These are phyloP conservation scores for Chaetomium sp. DNA, from an alignment of 2,329 filamentous ascomycete genomes.

Conservation along the genomic window DNA sequence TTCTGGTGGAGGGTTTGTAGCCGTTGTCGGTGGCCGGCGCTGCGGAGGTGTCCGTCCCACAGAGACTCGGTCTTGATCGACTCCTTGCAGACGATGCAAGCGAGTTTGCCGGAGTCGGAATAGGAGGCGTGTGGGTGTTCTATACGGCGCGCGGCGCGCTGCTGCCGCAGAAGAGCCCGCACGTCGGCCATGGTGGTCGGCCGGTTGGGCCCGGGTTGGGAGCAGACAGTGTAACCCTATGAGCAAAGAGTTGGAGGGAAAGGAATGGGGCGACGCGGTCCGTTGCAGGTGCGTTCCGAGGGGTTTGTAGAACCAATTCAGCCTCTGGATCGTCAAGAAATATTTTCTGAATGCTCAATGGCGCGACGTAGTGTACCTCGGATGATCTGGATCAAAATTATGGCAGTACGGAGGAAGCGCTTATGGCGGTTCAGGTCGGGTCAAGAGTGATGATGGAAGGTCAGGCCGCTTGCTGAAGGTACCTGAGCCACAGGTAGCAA, in stretches of 20 bases:
- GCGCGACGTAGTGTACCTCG: too few relatives aligned
- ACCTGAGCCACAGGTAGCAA: slow-evolving; percentile 6
- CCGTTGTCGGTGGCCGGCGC: slow-evolving; percentile 40
- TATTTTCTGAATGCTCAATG: too few relatives aligned
- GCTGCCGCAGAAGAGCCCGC: slow-evolving; percentile 69
- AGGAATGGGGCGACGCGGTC: background rate
- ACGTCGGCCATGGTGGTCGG: slow-evolving; percentile 62
- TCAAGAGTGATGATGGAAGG: too few relatives aligned
- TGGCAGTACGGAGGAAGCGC: too few relatives aligned
- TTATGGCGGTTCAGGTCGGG: too few relatives aligned
- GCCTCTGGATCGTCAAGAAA: too few relatives aligned
- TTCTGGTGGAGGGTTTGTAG: slow-evolving; percentile 24
- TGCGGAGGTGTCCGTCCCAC: slow-evolving; percentile 58
- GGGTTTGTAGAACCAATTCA: too few relatives aligned
- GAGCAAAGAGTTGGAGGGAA: background rate
- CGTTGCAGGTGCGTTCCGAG: background rate
- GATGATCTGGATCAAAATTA: too few relatives aligned
- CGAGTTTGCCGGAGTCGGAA: slow-evolving; percentile 59
- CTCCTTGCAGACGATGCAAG: slow-evolving; percentile 61
- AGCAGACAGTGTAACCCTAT: slow-evolving; percentile 1
- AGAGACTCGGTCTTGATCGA: slow-evolving; percentile 58
- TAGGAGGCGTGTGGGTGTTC: slow-evolving; percentile 64
- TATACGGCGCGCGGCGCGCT: slow-evolving; percentile 67
- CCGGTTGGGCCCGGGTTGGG: background rate
- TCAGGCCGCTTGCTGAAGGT: too few relatives aligned